Evolutionary conservation across 1,139 yeast genomes (phyloP), one percentile per base, ranked within the genome.

Genomic region (Yamadazyma membranifaciens): DNA sequence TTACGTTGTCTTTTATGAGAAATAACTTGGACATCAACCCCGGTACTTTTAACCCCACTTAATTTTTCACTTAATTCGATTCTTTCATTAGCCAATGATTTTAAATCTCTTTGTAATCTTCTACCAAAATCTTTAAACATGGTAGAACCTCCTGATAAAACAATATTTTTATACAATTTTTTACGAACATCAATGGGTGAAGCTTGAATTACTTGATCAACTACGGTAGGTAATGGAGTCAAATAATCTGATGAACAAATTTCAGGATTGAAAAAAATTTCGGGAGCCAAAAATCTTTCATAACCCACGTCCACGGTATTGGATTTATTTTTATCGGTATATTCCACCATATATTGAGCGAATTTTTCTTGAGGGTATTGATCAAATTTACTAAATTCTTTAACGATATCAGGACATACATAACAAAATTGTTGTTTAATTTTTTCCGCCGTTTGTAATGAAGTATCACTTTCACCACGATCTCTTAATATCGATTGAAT

Each of bases 91-190:
- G 89, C 98, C 51, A 94, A 73, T 6, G 78, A 63, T 67, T 89
- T 88, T 60, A 94, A 75, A 63, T 94, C 99, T 66, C 98, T 84
- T 67, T 94, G 98, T 53, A 94, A 75, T 67, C 99, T 82, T 69
- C 98, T 85, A 41, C 98, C 98, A 59, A 92, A 94, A 64, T 92
- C 98, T 60, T 89, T 89, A 65, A 94, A 94, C 98, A 92, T 92
- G 20, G 99, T 92, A 2, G 97, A 89, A 38, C 99, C 99, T 54
- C 98, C 96, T 17, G 94, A 84, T 45, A 88, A 75, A 22, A 94
- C 99, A 59, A 94, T 92, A 65, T 94, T 94, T 65, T 85, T 87
- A 71, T 92, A 92, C 46, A 94, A 78, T 45, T 95, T 96, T 65
- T 92, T 91, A 67, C 99, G 87, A 35, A 94, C 98, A 71, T 94